A percentile compares a stretch with the other conserved stretches of the same genome.
Evolutionary conservation across 495 filamentous ascomycete species (phyloP).

Genomic region (Penicillium macrosclerotiorum): DNA sequence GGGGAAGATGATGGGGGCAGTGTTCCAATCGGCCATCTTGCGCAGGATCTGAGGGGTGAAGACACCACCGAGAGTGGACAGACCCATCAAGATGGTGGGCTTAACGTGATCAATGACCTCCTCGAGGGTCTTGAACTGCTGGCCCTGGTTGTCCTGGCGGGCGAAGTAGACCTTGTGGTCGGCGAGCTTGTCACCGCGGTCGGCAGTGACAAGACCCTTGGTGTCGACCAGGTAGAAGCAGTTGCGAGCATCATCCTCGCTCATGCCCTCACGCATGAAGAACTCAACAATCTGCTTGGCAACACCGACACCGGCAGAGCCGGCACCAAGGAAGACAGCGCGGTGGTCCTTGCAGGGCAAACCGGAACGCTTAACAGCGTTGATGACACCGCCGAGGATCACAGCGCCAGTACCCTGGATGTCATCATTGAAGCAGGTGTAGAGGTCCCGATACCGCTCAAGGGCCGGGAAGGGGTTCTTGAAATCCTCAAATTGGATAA

Average conservation of each 20-base stretch:
- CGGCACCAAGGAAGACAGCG: conserved; percentile 94
- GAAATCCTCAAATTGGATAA: conserved; percentile 98
- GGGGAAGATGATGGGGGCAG: conserved; percentile 85
- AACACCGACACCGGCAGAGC: conserved; percentile 92
- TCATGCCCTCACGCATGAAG: conserved; percentile 89
- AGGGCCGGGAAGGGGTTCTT: conserved; percentile 97
- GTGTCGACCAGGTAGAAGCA: conserved; percentile 99
- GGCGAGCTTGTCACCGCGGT: conserved; percentile 90
- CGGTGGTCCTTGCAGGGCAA: conserved; percentile 87
- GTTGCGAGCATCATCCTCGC: conserved; percentile 81
- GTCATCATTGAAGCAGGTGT: conserved; percentile 98
- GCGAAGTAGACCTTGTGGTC: conserved; percentile 99
- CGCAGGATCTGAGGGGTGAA: conserved; percentile 86
- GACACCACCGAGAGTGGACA: conserved; percentile 90
- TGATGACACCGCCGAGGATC: conserved; percentile 91
- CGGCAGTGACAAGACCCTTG: conserved; percentile 88
- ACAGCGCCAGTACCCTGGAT: conserved; percentile 98
- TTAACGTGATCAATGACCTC: conserved; percentile 91
- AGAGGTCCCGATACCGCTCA: conserved; percentile 78
- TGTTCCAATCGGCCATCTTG: conserved; percentile 79
- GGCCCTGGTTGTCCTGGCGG: conserved; percentile 84
- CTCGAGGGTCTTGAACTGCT: conserved; percentile 85
- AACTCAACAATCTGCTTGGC: conserved; percentile 95
- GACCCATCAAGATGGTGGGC: conserved; percentile 90
- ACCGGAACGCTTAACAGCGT: conserved; percentile 84